A percentile compares a stretch with the other conserved stretches of the same genome.
Conservation (phyloP, 176 grass and related monocot species). For the Urochloa ruziziensis region DNA sequence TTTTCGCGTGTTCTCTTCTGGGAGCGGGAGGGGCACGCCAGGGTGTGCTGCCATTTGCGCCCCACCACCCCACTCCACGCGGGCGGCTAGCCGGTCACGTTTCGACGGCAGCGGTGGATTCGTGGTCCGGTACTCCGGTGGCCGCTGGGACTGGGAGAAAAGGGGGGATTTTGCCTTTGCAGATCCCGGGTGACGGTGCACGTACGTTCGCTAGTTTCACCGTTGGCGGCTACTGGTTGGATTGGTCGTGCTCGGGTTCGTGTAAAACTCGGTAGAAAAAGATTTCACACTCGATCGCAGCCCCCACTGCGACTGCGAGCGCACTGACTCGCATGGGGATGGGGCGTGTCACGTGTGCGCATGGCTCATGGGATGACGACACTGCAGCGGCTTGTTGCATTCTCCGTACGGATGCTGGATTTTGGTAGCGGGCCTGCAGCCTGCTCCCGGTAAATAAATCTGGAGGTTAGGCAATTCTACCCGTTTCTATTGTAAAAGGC, state of each 20-base stretch:
- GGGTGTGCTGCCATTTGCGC: not conserved
- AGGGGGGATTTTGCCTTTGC: not conserved
- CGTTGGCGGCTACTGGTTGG: not conserved
- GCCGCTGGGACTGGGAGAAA: not conserved
- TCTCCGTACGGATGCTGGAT: not conserved
- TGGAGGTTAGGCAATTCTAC: not conserved
- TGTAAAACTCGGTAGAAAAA: not conserved
- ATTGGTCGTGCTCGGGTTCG: not conserved
- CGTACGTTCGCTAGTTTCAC: not conserved
- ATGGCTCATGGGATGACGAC: not conserved
- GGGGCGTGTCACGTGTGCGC: not conserved
- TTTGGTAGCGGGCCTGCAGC: not conserved
- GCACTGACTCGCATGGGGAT: not conserved
- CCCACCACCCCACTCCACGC: no score
- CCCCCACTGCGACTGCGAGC: not conserved
- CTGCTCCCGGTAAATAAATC: not conserved
- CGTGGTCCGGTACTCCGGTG: not conserved
- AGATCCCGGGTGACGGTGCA: not conserved
- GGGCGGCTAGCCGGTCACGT: not conserved
- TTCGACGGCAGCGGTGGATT: no score
- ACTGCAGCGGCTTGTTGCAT: not conserved
- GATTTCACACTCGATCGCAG: no score
- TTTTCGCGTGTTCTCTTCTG: constrained; percentile 12
- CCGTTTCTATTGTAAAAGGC: not conserved
- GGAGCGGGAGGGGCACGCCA: no score